A percentile compares a stretch with the other conserved stretches of the same genome.
These are phyloP conservation scores for Filobasidium wieringae DNA, from an alignment of 768 basidiomycete genomes.

Conservation along the genomic window DNA sequence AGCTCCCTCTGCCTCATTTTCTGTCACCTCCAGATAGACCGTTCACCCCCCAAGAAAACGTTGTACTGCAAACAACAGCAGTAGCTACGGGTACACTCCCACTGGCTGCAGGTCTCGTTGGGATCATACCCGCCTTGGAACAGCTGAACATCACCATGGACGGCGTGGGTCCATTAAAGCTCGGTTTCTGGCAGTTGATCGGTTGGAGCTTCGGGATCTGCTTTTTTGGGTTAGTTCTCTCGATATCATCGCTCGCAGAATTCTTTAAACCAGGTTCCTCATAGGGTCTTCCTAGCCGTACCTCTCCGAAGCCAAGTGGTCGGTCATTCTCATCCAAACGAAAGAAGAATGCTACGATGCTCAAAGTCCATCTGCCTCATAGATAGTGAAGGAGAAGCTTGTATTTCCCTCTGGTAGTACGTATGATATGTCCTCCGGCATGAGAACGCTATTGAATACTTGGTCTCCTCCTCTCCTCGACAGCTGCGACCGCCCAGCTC, in stretches of 20 bases:
- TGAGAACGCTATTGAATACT: neutral
- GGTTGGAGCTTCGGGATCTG: slow-evolving; percentile 80
- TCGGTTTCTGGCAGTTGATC: slow-evolving; percentile 62
- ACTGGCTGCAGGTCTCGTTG: slow-evolving; percentile 56
- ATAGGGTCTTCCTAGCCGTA: slow-evolving; percentile 85
- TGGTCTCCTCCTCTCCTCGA: neutral
- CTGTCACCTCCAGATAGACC: slow-evolving; percentile 46
- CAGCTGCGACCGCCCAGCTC: slow-evolving; percentile 79
- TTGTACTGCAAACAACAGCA: slow-evolving; percentile 88
- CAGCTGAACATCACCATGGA: slow-evolving; percentile 64
- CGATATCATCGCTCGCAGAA: neutral
- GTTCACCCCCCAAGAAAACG: slow-evolving; percentile 80
- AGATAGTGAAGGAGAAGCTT: slow-evolving; percentile 90
- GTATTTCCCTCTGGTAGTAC: slow-evolving; percentile 77
- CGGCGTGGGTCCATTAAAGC: slow-evolving; percentile 59
- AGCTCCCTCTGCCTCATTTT: slow-evolving; percentile 42
- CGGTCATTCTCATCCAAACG: slow-evolving; percentile 26
- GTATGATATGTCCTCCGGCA: slow-evolving; percentile 1
- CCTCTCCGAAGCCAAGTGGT: slow-evolving; percentile 91
- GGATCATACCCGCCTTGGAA: slow-evolving; percentile 79
- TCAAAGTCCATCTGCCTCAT: neutral
- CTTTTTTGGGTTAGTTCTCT: slow-evolving; percentile 67
- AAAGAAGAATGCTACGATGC: neutral
- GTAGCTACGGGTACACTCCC: slow-evolving; percentile 69
- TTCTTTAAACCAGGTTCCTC: slow-evolving; percentile 5